Evolutionary conservation across 2,329 filamentous ascomycete species (phyloP).

Genomic region (Fusarium brachygibbosum): DNA sequence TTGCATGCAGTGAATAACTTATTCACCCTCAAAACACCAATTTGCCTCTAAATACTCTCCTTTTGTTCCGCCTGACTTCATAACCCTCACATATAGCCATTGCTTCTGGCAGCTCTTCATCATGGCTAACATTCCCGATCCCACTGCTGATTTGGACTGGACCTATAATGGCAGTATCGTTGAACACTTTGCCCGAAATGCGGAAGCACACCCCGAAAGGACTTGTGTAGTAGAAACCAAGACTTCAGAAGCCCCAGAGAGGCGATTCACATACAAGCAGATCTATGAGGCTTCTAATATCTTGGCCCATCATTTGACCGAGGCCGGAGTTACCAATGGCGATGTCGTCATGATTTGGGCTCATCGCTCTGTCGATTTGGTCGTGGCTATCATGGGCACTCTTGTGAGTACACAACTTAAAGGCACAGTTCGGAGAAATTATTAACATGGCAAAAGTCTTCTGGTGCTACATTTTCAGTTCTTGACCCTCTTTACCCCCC

Average conservation of each 20-base stretch:
- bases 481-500: conserved; percentile 50
- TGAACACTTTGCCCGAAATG: conserved; percentile 76
- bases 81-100: conserved; percentile 1
- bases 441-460: conserved; percentile 44
- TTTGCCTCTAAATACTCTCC: background rate
- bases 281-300: conserved; percentile 88
- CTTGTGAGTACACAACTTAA: conserved; percentile 13
- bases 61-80: background rate
- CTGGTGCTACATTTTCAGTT: conserved; percentile 52
- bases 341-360: conserved; percentile 96
- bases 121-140: conserved; percentile 64
- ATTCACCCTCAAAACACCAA: conserved; percentile 6
- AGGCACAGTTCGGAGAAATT: background rate
- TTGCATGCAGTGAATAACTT: conserved; percentile 1
- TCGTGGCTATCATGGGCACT: conserved; percentile 82
- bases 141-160: conserved; percentile 76
- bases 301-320: conserved; percentile 75
- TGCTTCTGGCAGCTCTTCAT: conserved; percentile 15
- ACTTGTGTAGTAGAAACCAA: conserved; percentile 65
- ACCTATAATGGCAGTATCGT: conserved; percentile 76
- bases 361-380: conserved; percentile 76
- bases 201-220: conserved; percentile 73
- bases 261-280: conserved; percentile 84
- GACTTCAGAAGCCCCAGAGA: conserved; percentile 63
- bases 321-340: conserved; percentile 80